A percentile compares a stretch with the other conserved stretches of the same genome.
phyloP scores from a whole-genome alignment of 2,329 filamentous ascomycete genomes.

The Epichloe bromicola region DNA sequence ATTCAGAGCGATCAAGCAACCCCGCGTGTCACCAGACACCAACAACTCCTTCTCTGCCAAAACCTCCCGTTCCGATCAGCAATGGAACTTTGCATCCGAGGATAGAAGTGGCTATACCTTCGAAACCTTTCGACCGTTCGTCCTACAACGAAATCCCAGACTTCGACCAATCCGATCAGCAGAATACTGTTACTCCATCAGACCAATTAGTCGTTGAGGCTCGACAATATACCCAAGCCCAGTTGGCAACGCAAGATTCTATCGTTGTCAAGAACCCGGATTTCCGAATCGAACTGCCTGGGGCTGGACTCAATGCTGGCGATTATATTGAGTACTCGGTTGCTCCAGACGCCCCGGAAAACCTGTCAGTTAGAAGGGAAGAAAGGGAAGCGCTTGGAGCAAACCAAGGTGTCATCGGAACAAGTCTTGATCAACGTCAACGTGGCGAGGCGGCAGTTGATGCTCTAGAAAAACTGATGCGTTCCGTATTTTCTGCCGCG shows the following conservation, averaged over 20 bases:
- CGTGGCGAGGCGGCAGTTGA: conserved; percentile 63
- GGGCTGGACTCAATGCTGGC: conserved; percentile 33
- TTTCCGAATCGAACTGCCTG: conserved; percentile 37
- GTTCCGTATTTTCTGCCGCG: conserved; percentile 65
- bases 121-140: conserved; percentile 26
- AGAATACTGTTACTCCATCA: conserved; percentile 6
- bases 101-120: conserved; percentile 36
- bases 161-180: conserved; percentile 8
- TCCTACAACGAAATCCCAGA: conserved; percentile 22
- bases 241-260: neutral
- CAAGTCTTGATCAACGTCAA: conserved; percentile 66
- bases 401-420: conserved; percentile 42
- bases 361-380: conserved; percentile 39
- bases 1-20: conserved; percentile 12
- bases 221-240: conserved; percentile 7
- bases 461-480: conserved; percentile 55
- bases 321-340: conserved; percentile 38
- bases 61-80: neutral
- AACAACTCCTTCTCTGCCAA: neutral
- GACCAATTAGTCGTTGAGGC: conserved; percentile 6
- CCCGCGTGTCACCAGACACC: conserved; percentile 7
- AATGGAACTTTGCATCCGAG: conserved; percentile 13
- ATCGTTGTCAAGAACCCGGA: conserved; percentile 9
- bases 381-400: conserved; percentile 37
- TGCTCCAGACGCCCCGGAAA: conserved; percentile 30